Evolutionary conservation across 1,284 basidiomycete genomes (phyloP), one percentile per base, ranked within the genome.

Genomic region (Neolentinus lepideus): DNA sequence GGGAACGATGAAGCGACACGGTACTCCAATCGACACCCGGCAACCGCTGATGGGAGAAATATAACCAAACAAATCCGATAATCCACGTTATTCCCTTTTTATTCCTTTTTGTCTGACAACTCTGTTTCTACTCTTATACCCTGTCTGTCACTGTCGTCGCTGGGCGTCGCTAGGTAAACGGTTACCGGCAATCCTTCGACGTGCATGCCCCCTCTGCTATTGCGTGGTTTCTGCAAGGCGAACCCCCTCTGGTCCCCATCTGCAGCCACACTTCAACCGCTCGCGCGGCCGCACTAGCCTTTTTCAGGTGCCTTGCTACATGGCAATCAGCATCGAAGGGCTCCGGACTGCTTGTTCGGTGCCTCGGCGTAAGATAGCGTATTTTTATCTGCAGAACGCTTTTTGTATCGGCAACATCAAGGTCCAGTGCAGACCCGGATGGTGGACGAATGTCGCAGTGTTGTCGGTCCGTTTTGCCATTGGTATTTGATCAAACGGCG

Each of bases 1-100:
- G 57, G 59, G 58, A 54, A 55, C 56, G 52, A 53, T 45, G 38
- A 46, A 38, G 38, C 38, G 38, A 43, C 33, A 35, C 33, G 33
- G 33, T 35, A 35, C 38, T 43, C 38, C 38, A 43, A 21, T 43
- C 38, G 38, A 43, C 38, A 16, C 38, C 38, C 38, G 38, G 38
- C 38, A 43, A 43, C 38, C 38, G 38, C 38, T 43, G 38, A 43
- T 43, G 38, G 38, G 38, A 16, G 38, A 43, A 43, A 43, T 43
- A 43, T 6, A 16, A 43, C 38, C 38, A 43, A 43, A 43, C 38
- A 43, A 43, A 43, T 43, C 38, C 6, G 38, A 43, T 43, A n/a
- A 4, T 31, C 29, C 29, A 16, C 38, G 12, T 9, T 43, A n/a
- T 21, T 16, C 38, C 38, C 38, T n/a, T 43, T 43, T 43, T 43